These are phyloP conservation scores for Myriangium duriaei DNA, from an alignment of 2,329 filamentous ascomycete genomes.

Conservation along the genomic window DNA sequence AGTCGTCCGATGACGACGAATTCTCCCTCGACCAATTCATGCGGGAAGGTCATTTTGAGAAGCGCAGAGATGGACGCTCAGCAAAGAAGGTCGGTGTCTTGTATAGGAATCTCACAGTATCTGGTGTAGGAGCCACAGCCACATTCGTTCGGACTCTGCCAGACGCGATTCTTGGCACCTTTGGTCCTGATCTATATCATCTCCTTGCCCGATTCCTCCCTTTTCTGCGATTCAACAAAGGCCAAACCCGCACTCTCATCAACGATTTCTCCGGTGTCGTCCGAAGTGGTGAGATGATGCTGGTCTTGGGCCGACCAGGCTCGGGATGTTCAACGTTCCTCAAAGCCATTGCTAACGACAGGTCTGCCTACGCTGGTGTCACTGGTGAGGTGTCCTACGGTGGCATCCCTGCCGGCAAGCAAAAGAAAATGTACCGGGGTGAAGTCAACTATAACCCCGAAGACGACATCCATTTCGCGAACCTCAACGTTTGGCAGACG, in stretches of 20 bases:
- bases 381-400: conserved; percentile 60
- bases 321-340: conserved; percentile 66
- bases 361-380: conserved; percentile 51
- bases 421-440: conserved; percentile 56
- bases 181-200: conserved; percentile 65
- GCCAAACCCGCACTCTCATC: conserved; percentile 44
- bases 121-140: conserved; percentile 53
- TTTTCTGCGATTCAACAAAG: conserved; percentile 35
- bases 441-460: conserved; percentile 71
- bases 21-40: conserved; percentile 62
- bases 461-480: conserved; percentile 63
- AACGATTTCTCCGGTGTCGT: conserved; percentile 57
- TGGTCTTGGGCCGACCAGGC: conserved; percentile 61
- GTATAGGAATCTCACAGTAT: conserved; percentile 64
- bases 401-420: conserved; percentile 54
- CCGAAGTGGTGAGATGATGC: conserved; percentile 53
- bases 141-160: conserved; percentile 62
- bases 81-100: conserved; percentile 68
- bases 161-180: conserved; percentile 62
- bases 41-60: conserved; percentile 63
- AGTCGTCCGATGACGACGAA: conserved; percentile 39
- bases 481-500: conserved; percentile 65
- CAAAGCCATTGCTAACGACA: conserved; percentile 61
- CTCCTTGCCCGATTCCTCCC: conserved; percentile 46
- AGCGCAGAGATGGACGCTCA: conserved; percentile 52